Evolutionary conservation across 1,139 yeast species (phyloP), one percentile per base, ranked within the genome.

Genomic region (Blastobotrys raffinosifermentans): DNA sequence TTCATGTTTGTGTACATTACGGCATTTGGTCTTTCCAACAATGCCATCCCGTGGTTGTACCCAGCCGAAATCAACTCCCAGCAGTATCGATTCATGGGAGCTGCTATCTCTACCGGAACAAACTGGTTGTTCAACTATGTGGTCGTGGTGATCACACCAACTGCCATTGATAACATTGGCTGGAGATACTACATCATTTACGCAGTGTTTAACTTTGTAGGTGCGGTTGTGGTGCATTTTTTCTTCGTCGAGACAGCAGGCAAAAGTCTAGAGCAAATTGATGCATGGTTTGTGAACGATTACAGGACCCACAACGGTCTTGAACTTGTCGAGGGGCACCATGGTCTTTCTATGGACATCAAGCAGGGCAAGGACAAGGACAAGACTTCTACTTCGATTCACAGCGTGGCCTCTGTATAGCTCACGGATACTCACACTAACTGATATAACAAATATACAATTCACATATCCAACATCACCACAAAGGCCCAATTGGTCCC

Each of bases 171-270:
- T 31, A 58, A 60, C 35, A 67, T 73, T 33, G 57, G 59, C n/a
- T 63, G 69, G 58, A 67, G 66, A 43, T 68, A 71, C 27, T 72
- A 70, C 58, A 53, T 63, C 15, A 60, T 66, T 25, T 66, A 58
- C 45, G 57, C 62, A 16, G 63, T 47, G 7, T 58, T 72, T 39
- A 74, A 73, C 45, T 55, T 63, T 26, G 29, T 26, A 10, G 35
- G 32, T 19, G 32, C 38, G 6, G 39, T 43, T 2, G 19, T 40
- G 16, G 38, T 43, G 10, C 76, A 60, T 63, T 69, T 80, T 64
- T 77, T 72, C 57, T 73, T 68, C 50, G 77, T 77, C 19, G 80
- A 74, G 57, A 73, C 78, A 10, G 68, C 74, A 4, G 70, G 70
- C 41, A 63, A 75, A 49, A 60, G 75, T 18, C 61, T 74, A 54